These are phyloP conservation scores for Rhynchosporium graminicola DNA, from an alignment of 2,329 filamentous ascomycete genomes.

Conservation along the genomic window DNA sequence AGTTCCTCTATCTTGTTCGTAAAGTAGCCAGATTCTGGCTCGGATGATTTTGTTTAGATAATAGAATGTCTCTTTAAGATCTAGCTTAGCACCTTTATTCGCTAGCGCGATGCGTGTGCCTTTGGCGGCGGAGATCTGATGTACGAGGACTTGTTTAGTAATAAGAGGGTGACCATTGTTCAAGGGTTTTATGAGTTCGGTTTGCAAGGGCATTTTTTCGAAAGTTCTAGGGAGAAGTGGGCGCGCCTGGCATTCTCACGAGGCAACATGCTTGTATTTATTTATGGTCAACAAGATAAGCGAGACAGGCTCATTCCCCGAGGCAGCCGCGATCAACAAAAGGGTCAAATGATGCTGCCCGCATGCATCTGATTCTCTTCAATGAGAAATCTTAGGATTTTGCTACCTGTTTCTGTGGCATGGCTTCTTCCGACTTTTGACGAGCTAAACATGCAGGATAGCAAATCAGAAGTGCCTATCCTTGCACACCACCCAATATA, in stretches of 20 bases:
- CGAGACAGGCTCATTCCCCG: not conserved
- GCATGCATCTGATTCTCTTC: not conserved
- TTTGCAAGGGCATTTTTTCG: too few species aligned
- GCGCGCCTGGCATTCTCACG: not conserved
- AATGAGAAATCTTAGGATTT: not conserved
- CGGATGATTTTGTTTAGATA: not conserved
- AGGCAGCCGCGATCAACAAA: slow-evolving; percentile 8
- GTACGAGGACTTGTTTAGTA: slow-evolving; percentile 1
- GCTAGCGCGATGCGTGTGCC: not conserved
- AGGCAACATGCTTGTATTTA: not conserved
- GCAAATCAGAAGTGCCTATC: not conserved
- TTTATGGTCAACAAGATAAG: not conserved
- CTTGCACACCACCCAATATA: not conserved
- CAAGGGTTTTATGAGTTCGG: too few species aligned
- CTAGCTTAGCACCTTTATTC: not conserved
- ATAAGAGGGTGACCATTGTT: slow-evolving; percentile 3
- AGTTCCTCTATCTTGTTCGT: not conserved
- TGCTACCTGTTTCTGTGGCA: not conserved
- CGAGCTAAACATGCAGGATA: not conserved
- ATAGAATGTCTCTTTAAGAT: not conserved
- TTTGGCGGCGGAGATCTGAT: not conserved
- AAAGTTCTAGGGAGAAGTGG: not conserved
- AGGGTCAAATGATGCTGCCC: slow-evolving; percentile 2
- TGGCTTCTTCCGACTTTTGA: not conserved
- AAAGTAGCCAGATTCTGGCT: slow-evolving; percentile 11